phyloP scores from a whole-genome alignment of 176 grass and related monocot species.

The Rhynchospora pubera region DNA sequence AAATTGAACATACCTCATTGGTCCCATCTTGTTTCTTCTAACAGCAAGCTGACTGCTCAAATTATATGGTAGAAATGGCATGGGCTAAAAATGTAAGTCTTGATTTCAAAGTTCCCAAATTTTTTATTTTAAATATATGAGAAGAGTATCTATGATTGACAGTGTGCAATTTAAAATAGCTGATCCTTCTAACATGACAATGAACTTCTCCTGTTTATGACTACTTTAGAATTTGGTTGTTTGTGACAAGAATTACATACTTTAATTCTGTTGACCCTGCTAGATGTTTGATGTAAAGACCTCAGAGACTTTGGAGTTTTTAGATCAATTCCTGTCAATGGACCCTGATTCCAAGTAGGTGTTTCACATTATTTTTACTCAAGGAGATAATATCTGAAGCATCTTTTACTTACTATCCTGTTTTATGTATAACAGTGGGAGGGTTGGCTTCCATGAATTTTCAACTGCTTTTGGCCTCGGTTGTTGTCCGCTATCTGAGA shows the following conservation, averaged over 20 bases:
- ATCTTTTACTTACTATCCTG: slow-evolving; percentile 8
- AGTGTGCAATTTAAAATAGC: background rate
- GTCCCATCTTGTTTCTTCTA: background rate
- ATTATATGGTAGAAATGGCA: slow-evolving; percentile 94
- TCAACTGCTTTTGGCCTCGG: slow-evolving; percentile 69
- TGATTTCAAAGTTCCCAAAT: background rate
- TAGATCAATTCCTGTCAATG: slow-evolving; percentile 82
- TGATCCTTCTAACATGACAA: background rate
- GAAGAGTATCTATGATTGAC: slow-evolving; percentile 21
- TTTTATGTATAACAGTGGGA: slow-evolving; percentile 45
- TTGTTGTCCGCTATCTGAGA: slow-evolving; percentile 50
- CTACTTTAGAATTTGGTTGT: background rate
- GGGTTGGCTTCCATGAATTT: slow-evolving; percentile 62
- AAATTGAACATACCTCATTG: slow-evolving; percentile 26
- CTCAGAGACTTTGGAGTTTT: slow-evolving; percentile 66
- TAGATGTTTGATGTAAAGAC: slow-evolving; percentile 75
- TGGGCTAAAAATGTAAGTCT: slow-evolving; percentile 86
- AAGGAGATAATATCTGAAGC: background rate
- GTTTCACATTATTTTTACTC: background rate
- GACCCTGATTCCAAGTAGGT: slow-evolving; percentile 64
- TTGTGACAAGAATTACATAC: background rate
- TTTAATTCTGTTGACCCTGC: slow-evolving; percentile 2
- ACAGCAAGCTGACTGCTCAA: slow-evolving; percentile 56
- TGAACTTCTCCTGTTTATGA: background rate
- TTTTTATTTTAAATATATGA: background rate